Evolutionary conservation across 208 protist species (phyloP), one percentile per base, ranked within the genome.

Genomic region (Crithidia brevicula): DNA sequence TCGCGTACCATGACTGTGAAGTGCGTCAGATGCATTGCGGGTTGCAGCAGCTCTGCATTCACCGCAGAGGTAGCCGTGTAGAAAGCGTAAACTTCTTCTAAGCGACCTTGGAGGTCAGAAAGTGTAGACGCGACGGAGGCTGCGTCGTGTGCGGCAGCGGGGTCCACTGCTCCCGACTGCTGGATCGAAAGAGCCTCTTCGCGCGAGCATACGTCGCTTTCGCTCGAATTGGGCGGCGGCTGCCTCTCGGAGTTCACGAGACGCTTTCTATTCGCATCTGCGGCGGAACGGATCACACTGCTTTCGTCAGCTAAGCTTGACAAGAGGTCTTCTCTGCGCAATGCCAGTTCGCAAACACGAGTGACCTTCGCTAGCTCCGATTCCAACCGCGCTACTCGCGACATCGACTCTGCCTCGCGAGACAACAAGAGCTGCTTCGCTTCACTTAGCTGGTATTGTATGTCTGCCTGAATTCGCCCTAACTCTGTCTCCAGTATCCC

Each of bases 1-100:
- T 93, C 83, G 49, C 71, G 77, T 40, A 85, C 65, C 45, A 93
- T 59, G 20, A 47, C 67, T 18, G 82, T 78, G 67, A 93, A 88
- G 28, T 86, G 62, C 25, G 53, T 31, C 25, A 90, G 56, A 7
- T 69, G 68, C 79, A 93, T 85, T 16, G 46, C 42, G n/a, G 79
- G 82, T 23, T 82, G 71, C 43, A 88, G 69, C 34, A 75, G 45
- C 25, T 80, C 67, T 0, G 43, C 47, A 23, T 75, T 66, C 13
- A 16, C 38, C 52, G 59, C 67, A 22, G 36, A 57, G 16, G 64
- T 64, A 5, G 59, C 49, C 23, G 83, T 83, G 64, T 90, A 93
- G 62, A 83, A 86, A 36, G 82, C 69, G 58, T 83, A 93, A 3
- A 90, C 77, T 5, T 52, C 38, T 28, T 82, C 62, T 8, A 90